A percentile compares a stretch with the other conserved stretches of the same genome.
Conservation (phyloP, 495 filamentous ascomycete genomes). For the Aspergillus wentii region DNA sequence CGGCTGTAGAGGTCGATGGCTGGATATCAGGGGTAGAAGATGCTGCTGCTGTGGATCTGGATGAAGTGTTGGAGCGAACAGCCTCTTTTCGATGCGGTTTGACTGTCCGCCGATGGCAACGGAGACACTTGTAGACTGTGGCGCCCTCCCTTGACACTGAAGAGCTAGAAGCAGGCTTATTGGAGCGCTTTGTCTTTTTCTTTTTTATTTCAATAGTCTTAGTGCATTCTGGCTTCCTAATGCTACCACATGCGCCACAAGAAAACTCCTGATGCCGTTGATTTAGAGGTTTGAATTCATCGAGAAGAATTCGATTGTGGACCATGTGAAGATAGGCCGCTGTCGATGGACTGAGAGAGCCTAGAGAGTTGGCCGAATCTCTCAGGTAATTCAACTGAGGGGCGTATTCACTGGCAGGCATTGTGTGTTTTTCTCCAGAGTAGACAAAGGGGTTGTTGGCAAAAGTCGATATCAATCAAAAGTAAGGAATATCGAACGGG, state of each 20-base stretch:
- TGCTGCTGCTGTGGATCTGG: slow-evolving; percentile 2
- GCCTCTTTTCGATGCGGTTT: slow-evolving; percentile 12
- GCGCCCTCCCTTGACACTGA: slow-evolving; percentile 16
- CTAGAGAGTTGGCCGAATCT: slow-evolving; percentile 38
- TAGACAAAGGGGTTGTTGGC: no score
- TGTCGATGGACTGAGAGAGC: slow-evolving; percentile 38
- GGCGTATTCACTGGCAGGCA: slow-evolving; percentile 29
- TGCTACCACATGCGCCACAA: slow-evolving; percentile 50
- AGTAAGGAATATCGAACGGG: no score
- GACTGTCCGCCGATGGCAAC: slow-evolving; percentile 32
- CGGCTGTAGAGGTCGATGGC: slow-evolving; percentile 9
- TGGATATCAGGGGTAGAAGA: slow-evolving; percentile 6
- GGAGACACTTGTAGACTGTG: slow-evolving; percentile 34
- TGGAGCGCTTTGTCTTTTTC: slow-evolving; percentile 14
- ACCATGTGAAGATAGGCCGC: slow-evolving; percentile 42
- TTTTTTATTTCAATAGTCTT: slow-evolving; percentile 26
- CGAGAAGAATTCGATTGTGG: slow-evolving; percentile 36
- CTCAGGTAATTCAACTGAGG: slow-evolving; percentile 39
- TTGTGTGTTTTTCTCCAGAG: no score
- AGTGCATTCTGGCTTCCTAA: slow-evolving; percentile 38
- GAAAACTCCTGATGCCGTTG: slow-evolving; percentile 31
- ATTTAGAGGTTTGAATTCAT: slow-evolving; percentile 34
- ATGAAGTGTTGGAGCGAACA: slow-evolving; percentile 2
- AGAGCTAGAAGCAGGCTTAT: no score
- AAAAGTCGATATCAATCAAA: no score